Conservation (phyloP, 768 basidiomycete species). For the Hortiboletus campestris region DNA sequence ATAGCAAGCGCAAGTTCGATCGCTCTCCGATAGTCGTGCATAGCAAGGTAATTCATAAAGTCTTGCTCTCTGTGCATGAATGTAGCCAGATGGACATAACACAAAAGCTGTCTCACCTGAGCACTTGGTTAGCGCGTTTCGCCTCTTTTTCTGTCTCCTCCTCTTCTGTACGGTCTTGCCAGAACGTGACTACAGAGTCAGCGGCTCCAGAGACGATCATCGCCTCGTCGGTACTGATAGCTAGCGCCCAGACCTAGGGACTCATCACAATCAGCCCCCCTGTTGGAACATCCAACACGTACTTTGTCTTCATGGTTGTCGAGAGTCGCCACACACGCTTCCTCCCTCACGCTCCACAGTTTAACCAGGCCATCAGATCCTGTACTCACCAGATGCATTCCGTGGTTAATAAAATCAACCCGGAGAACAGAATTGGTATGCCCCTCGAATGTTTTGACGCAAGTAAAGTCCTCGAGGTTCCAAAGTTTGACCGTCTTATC, state of each 20-base stretch:
- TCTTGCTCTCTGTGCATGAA: conserved; percentile 86
- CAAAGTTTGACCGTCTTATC: conserved; percentile 94
- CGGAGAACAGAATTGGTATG: conserved; percentile 96
- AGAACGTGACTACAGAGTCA: conserved; percentile 94
- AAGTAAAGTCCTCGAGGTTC: conserved; percentile 91
- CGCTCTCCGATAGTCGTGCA: conserved; percentile 88
- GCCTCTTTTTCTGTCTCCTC: conserved; percentile 72
- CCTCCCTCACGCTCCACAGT: conserved; percentile 88
- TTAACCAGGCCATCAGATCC: conserved; percentile 96
- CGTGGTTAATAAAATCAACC: conserved; percentile 84
- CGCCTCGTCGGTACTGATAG: conserved; percentile 75
- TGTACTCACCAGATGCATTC: conserved; percentile 83
- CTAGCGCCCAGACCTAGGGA: conserved; percentile 93
- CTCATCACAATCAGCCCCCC: not conserved
- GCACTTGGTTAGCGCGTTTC: conserved; percentile 68
- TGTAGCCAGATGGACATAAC: conserved; percentile 6
- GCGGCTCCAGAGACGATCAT: conserved; percentile 93
- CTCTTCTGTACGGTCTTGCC: conserved; percentile 92
- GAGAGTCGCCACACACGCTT: conserved; percentile 83
- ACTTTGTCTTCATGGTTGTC: conserved; percentile 99
- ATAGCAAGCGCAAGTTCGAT: conserved; percentile 90
- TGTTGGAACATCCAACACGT: conserved; percentile 18
- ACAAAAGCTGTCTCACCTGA: conserved; percentile 58
- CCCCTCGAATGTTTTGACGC: conserved; percentile 95
- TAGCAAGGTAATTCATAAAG: conserved; percentile 81